Conservation (phyloP, 2,329 filamentous ascomycete genomes). For the Sporothrix euskadiensis region DNA sequence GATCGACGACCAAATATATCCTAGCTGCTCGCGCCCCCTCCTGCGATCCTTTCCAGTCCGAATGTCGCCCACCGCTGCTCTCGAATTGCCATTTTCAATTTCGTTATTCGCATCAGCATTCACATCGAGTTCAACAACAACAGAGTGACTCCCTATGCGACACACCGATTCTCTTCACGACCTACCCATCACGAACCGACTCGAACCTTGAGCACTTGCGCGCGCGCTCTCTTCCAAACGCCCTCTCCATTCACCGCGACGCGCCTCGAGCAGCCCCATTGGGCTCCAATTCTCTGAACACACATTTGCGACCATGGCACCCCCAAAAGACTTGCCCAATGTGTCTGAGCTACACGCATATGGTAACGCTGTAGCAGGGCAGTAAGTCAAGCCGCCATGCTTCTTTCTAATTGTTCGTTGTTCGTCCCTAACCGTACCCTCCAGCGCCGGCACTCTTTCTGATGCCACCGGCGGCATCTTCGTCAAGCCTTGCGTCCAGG, state of each 20-base stretch:
- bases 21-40: background rate
- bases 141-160: background rate
- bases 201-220: too few species aligned
- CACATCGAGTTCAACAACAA: background rate
- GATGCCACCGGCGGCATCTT: slow-evolving; percentile 81
- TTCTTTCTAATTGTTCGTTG: background rate
- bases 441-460: slow-evolving; percentile 84
- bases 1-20: background rate
- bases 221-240: background rate
- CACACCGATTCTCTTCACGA: too few species aligned
- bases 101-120: background rate
- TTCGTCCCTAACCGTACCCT: slow-evolving; percentile 18
- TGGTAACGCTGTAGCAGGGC: slow-evolving; percentile 76
- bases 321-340: slow-evolving; percentile 51
- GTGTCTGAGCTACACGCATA: slow-evolving; percentile 66
- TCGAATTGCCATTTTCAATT: background rate
- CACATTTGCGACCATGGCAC: slow-evolving; percentile 32
- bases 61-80: slow-evolving; percentile 14
- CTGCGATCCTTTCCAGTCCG: background rate
- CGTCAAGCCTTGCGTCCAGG: slow-evolving; percentile 87
- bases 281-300: background rate
- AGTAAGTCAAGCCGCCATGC: slow-evolving; percentile 58
- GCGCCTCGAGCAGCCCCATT: background rate
- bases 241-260: background rate
- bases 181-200: background rate